phyloP scores from a whole-genome alignment of 805 yeast species.

The Zygosaccharomyces siamensis region DNA sequence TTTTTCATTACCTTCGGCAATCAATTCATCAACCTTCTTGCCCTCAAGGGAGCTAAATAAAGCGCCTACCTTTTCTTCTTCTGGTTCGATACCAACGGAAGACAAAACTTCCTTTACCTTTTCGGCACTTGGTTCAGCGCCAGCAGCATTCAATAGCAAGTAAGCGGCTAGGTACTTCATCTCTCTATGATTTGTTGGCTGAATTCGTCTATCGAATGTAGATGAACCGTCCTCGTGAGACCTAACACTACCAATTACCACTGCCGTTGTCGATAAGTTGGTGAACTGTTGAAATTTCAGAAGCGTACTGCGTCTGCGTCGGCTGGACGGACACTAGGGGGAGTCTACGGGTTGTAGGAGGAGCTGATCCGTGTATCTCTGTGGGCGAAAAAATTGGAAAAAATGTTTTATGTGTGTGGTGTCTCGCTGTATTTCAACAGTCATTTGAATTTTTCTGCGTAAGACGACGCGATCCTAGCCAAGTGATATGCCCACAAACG shows the following conservation, averaged over 20 bases:
- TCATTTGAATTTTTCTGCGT: slow-evolving; percentile 1
- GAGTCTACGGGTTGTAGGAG: no score
- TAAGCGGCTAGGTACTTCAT: slow-evolving; percentile 99
- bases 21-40: slow-evolving; percentile 82
- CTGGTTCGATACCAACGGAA: slow-evolving; percentile 95
- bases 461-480: not conserved
- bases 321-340: no score
- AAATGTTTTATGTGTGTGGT: not conserved
- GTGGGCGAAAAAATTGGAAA: not conserved
- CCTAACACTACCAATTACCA: not conserved
- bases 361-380: not conserved
- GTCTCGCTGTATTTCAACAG: not conserved
- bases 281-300: not conserved
- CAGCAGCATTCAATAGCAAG: slow-evolving; percentile 96
- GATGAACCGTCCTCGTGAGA: not conserved
- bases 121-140: slow-evolving; percentile 89
- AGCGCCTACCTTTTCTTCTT: slow-evolving; percentile 76
- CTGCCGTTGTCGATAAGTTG: not conserved
- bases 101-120: slow-evolving; percentile 84
- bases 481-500: not conserved
- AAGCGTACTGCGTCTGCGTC: not conserved
- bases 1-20: slow-evolving; percentile 92
- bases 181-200: slow-evolving; percentile 11
- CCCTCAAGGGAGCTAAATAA: slow-evolving; percentile 88
- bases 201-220: not conserved